phyloP scores from a whole-genome alignment of 768 basidiomycete genomes.

The Amanita molliuscula region DNA sequence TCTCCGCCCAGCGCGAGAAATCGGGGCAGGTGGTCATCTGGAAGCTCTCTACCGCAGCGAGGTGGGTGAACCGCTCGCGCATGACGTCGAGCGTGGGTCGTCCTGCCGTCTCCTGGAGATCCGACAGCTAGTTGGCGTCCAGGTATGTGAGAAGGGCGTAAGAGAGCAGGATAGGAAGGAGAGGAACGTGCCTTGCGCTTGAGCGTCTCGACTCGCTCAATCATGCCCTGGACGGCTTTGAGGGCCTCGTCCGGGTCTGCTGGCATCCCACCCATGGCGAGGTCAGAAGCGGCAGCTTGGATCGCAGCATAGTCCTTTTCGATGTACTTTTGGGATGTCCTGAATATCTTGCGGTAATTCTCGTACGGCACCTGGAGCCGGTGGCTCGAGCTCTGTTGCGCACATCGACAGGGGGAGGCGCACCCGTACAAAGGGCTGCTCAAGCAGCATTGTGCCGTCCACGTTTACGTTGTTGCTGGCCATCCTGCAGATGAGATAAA shows the following conservation, averaged over 20 bases:
- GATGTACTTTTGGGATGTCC: conserved; percentile 69
- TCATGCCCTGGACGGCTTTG: conserved; percentile 65
- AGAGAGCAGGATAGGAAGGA: background rate
- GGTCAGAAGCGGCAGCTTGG: conserved; percentile 46
- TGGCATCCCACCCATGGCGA: conserved; percentile 26
- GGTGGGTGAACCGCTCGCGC: conserved; percentile 63
- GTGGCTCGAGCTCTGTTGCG: conserved; percentile 1
- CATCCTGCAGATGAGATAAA: background rate
- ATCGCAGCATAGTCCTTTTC: conserved; percentile 68
- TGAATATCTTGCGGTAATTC: conserved; percentile 82
- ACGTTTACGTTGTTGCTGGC: conserved; percentile 43
- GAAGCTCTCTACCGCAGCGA: conserved; percentile 52
- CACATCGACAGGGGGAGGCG: background rate
- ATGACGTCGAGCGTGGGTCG: conserved; percentile 64
- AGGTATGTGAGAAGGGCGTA: background rate
- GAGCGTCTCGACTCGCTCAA: conserved; percentile 62
- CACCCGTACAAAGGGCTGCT: conserved; percentile 76
- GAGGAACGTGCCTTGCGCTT: conserved; percentile 72
- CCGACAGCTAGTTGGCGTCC: conserved; percentile 26
- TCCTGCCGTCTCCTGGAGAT: conserved; percentile 36
- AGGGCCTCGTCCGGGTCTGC: conserved; percentile 33
- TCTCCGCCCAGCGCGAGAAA: conserved; percentile 70
- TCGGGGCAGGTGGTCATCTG: conserved; percentile 41
- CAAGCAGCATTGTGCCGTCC: conserved; percentile 72
- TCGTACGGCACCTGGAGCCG: conserved; percentile 72